Evolutionary conservation across 106 monocot genomes (phyloP), one percentile per base, ranked within the genome.

Genomic region (Posidonia australis): DNA sequence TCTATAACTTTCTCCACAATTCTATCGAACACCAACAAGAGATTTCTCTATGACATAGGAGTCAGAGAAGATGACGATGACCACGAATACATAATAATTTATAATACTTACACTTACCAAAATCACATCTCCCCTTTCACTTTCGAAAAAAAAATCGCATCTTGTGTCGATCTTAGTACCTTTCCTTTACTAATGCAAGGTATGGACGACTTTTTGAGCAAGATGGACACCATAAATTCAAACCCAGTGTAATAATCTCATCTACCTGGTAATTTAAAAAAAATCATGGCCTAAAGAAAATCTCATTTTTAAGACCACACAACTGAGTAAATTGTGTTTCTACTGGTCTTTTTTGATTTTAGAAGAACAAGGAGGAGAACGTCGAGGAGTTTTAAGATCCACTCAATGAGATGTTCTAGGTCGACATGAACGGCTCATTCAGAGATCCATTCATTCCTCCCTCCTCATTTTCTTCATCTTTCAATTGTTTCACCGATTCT

Each of bases 11-110:
- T n/a, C n/a, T n/a, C n/a, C n/a, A n/a, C n/a, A n/a, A n/a, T n/a
- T n/a, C 79, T 93, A 24, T 88, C 93, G 0, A 83, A 93, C 58
- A 74, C 85, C 64, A 93, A 77, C 73, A 93, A 86, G 86, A 78
- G 88, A 76, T 83, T 86, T 74, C 61, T 89, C 67, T 93, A 93
- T 75, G 93, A 93, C 71, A 51, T 86, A 19, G 88, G 93, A 60
- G 57, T 74, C 20, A 79, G 83, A 51, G 79, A 86, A 56, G 72
- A 68, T 16, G 88, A 78, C 5, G 73, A 74, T 25, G 70, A 77
- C 27, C 76, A 86, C 59, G 74, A 72, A 28, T 74, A 78, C 46
- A 84, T 91, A 63, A 46, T 46, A n/a, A n/a, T n/a, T 29, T 31
- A 3, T n/a, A n/a, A n/a, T n/a, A n/a, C n/a, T n/a, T n/a, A n/a